phyloP scores from a whole-genome alignment of 306 rosid genomes.

The peach (Prunus persica) region Prunus_persica_NCBIv2 NC_034010.1:24670501-24671000 shows the following conservation, averaged over 20 bases:
- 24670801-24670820: slow-evolving; percentile 79
- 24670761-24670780: slow-evolving; percentile 56
- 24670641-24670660: not conserved
- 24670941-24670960: slow-evolving; percentile 92
- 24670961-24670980: slow-evolving; percentile 90
- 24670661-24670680: slow-evolving; percentile 2
- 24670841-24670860: slow-evolving; percentile 18
- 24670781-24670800: slow-evolving; percentile 97
- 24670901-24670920: slow-evolving; percentile 60
- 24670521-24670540: slow-evolving; percentile 86
- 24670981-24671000: slow-evolving; percentile 47
- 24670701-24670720: not conserved
- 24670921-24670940: slow-evolving; percentile 58
- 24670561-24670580: not conserved
- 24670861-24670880: slow-evolving; percentile 10
- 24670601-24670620: not conserved
- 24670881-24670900: slow-evolving; percentile 16
- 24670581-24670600: slow-evolving; percentile 7
- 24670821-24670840: slow-evolving; percentile 57
- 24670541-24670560: slow-evolving; percentile 15
- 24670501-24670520: slow-evolving; percentile 80
- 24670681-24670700: not conserved
- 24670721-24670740: slow-evolving; percentile 85
- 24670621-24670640: not conserved
- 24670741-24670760: slow-evolving; percentile 54